These are phyloP conservation scores for Albophoma yamanashiensis DNA, from an alignment of 2,329 filamentous ascomycete species.

Conservation along the genomic window DNA sequence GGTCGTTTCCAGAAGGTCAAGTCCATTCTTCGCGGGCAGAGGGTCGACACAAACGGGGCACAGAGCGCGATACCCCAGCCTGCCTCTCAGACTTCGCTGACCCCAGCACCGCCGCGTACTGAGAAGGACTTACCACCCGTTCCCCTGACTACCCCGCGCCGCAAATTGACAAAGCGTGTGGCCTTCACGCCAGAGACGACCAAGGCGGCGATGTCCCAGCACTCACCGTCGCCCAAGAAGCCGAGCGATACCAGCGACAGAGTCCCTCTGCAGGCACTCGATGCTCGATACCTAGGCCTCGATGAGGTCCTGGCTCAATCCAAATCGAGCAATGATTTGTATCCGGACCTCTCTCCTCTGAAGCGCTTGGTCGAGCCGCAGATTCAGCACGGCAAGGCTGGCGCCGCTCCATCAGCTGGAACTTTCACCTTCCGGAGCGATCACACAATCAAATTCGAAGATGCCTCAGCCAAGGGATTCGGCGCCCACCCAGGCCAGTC, in stretches of 20 bases:
- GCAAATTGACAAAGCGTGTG: slow-evolving; percentile 60
- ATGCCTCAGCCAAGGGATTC: slow-evolving; percentile 38
- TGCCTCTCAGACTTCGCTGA: slow-evolving; percentile 28
- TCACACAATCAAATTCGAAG: slow-evolving; percentile 49
- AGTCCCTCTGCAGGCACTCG: slow-evolving; percentile 14
- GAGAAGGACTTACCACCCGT: slow-evolving; percentile 42
- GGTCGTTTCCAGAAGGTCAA: slow-evolving; percentile 44
- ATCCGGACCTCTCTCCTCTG: slow-evolving; percentile 41
- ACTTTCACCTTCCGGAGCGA: slow-evolving; percentile 57
- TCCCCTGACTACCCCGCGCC: slow-evolving; percentile 55
- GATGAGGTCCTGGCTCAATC: slow-evolving; percentile 15
- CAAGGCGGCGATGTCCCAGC: slow-evolving; percentile 28
- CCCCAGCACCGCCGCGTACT: slow-evolving; percentile 31
- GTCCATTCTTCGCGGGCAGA: slow-evolving; percentile 42
- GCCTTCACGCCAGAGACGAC: slow-evolving; percentile 68
- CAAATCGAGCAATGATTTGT: slow-evolving; percentile 27
- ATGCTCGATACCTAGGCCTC: slow-evolving; percentile 18
- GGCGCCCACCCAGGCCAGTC: slow-evolving; percentile 47
- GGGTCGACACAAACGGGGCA: slow-evolving; percentile 21
- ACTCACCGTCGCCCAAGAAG: slow-evolving; percentile 48
- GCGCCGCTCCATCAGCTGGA: slow-evolving; percentile 35
- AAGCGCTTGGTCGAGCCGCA: slow-evolving; percentile 18
- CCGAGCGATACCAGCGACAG: slow-evolving; percentile 32
- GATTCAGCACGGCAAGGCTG: slow-evolving; percentile 11
- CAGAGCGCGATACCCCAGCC: slow-evolving; percentile 39